Conservation (phyloP, 2,329 filamentous ascomycete genomes). For the Diplodia corticola region DNA sequence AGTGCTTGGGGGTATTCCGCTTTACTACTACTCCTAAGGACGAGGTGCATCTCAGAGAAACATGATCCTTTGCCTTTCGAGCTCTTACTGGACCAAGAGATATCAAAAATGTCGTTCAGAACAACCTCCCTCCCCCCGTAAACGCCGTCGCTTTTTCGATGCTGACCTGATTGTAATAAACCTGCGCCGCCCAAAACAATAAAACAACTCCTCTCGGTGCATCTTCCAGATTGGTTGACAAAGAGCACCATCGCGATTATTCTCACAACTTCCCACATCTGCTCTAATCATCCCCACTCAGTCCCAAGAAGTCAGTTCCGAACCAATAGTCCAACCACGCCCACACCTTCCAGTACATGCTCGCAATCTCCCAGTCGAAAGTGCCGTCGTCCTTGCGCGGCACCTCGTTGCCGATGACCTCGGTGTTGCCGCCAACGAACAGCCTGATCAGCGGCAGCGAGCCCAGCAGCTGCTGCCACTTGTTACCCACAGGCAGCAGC, state of each 20-base stretch:
- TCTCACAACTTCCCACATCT: neutral
- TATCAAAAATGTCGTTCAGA: neutral
- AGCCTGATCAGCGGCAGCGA: conserved; percentile 54
- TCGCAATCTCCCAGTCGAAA: conserved; percentile 72
- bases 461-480: conserved; percentile 44
- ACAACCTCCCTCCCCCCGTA: neutral
- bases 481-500: conserved; percentile 46
- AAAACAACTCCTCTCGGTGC: neutral
- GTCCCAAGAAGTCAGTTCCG: conserved; percentile 63
- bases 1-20: neutral
- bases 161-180: conserved; percentile 1
- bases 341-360: conserved; percentile 62
- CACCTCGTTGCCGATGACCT: conserved; percentile 73
- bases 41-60: neutral
- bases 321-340: conserved; percentile 56
- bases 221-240: neutral
- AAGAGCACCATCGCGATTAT: neutral
- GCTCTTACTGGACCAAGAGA: neutral
- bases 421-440: conserved; percentile 47
- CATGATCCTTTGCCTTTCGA: neutral
- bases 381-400: conserved; percentile 71
- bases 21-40: neutral
- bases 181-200: neutral
- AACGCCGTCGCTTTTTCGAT: conserved; percentile 21
- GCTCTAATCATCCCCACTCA: conserved; percentile 51